These are phyloP conservation scores for Parafenestella ontariensis DNA, from an alignment of 2,329 filamentous ascomycete genomes.

Conservation along the genomic window DNA sequence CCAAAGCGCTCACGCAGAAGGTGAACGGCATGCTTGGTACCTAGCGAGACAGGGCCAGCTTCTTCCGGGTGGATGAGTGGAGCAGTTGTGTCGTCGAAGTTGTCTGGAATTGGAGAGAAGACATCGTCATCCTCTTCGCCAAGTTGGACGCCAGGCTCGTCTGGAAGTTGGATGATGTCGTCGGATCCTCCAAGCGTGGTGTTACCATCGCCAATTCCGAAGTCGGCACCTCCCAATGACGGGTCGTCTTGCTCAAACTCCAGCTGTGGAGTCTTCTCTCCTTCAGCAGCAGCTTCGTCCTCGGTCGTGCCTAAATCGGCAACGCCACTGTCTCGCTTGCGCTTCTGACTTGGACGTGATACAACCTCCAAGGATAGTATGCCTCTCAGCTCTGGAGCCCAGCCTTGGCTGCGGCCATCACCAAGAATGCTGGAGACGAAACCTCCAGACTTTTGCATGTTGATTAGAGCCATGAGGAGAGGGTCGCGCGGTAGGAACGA, in stretches of 20 bases:
- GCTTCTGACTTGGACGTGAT: constrained; percentile 80
- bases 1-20: constrained; percentile 90
- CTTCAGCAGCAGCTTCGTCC: constrained; percentile 58
- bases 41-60: constrained; percentile 84
- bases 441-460: constrained; percentile 87
- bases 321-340: constrained; percentile 89
- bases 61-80: constrained; percentile 82
- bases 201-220: constrained; percentile 52
- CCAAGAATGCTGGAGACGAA: constrained; percentile 89
- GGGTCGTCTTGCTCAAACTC: constrained; percentile 62
- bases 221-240: constrained; percentile 52
- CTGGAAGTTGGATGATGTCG: constrained; percentile 40
- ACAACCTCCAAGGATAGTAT: constrained; percentile 87
- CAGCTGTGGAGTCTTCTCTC: constrained; percentile 72
- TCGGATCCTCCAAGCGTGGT: constrained; percentile 33
- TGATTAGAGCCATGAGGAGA: constrained; percentile 83
- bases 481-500: constrained; percentile 88
- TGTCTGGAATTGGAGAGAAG: constrained; percentile 54
- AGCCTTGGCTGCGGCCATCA: constrained; percentile 76
- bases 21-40: constrained; percentile 95
- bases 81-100: constrained; percentile 79
- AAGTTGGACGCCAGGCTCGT: constrained; percentile 32
- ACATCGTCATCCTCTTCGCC: constrained; percentile 48
- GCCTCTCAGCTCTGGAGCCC: constrained; percentile 92
- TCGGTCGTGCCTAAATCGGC: constrained; percentile 77